A percentile compares a stretch with the other conserved stretches of the same genome.
phyloP scores from a whole-genome alignment of 805 yeast species.

The Metschnikowia vanudenii region DNA sequence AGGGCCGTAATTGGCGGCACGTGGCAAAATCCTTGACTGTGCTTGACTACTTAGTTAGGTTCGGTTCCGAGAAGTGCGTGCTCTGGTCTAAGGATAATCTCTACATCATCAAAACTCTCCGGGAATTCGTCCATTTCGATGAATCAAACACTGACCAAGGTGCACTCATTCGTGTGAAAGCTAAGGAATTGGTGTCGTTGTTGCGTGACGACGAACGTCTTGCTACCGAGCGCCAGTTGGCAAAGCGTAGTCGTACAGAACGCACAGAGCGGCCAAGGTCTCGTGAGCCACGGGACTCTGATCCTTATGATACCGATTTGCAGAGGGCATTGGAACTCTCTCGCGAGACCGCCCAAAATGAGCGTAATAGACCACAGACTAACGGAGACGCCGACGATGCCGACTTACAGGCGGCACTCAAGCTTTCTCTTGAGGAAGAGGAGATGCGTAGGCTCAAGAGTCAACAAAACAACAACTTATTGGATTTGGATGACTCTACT shows the following conservation, averaged over 20 bases:
- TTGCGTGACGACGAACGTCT: conserved; percentile 81
- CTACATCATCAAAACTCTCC: conserved; percentile 81
- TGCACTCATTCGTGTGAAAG: conserved; percentile 79
- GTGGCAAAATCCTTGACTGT: conserved; percentile 88
- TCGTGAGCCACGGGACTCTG: conserved; percentile 13
- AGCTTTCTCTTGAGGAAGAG: conserved; percentile 74
- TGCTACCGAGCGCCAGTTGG: conserved; percentile 60
- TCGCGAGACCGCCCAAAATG: conserved; percentile 79
- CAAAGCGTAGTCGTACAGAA: conserved; percentile 12
- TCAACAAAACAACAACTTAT: conserved; percentile 43
- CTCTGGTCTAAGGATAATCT: conserved; percentile 89
- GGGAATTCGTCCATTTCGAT: conserved; percentile 84
- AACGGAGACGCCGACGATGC: conserved; percentile 53
- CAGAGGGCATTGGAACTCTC: conserved; percentile 80
- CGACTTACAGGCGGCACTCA: conserved; percentile 66
- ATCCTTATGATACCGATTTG: conserved; percentile 70
- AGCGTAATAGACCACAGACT: conserved; percentile 47
- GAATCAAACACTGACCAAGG: conserved; percentile 84
- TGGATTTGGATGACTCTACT: conserved; percentile 48
- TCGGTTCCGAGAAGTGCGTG: conserved; percentile 86
- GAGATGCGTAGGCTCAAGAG: conserved; percentile 53
- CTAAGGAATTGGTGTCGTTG: conserved; percentile 80
- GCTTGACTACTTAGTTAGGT: conserved; percentile 81
- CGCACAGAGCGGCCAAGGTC: conserved; percentile 1
- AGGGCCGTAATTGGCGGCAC: conserved; percentile 97